These are phyloP conservation scores for Aegle marmelos DNA, from an alignment of 345 rosid genomes.

Conservation along the genomic window DNA sequence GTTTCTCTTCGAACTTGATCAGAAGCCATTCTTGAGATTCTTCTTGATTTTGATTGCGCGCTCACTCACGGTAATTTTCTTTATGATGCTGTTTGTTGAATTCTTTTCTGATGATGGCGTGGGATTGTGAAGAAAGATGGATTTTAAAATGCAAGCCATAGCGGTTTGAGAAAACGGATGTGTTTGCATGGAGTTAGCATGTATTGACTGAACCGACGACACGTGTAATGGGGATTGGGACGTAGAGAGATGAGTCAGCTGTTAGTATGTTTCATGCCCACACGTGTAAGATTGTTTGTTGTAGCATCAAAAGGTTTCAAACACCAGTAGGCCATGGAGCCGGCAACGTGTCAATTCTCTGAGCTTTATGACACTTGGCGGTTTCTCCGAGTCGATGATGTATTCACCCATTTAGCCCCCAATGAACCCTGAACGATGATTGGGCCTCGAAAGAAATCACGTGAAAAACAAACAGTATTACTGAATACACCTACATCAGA, in stretches of 20 bases:
- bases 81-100: not conserved
- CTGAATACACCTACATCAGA: fast-evolving
- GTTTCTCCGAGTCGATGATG: not conserved
- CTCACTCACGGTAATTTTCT: not conserved
- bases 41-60: constrained; percentile 9
- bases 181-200: constrained; percentile 26
- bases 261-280: not conserved
- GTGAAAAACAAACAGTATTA: no score
- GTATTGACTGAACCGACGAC: constrained; percentile 23
- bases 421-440: no score
- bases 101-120: no score
- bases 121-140: not conserved
- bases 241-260: constrained; percentile 14
- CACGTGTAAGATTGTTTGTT: not conserved
- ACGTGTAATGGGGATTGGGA: constrained; percentile 24
- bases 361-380: not conserved
- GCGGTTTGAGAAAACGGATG: constrained; percentile 11
- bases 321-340: not conserved
- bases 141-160: not conserved
- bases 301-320: not conserved
- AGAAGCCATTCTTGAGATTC: constrained; percentile 49
- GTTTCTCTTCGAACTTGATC: constrained; percentile 53
- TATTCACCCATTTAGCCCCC: not conserved
- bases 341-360: not conserved
- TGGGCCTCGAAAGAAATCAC: no score